Evolutionary conservation across 306 rosid species (phyloP).

Genomic region (Lablab purpureus): DNA sequence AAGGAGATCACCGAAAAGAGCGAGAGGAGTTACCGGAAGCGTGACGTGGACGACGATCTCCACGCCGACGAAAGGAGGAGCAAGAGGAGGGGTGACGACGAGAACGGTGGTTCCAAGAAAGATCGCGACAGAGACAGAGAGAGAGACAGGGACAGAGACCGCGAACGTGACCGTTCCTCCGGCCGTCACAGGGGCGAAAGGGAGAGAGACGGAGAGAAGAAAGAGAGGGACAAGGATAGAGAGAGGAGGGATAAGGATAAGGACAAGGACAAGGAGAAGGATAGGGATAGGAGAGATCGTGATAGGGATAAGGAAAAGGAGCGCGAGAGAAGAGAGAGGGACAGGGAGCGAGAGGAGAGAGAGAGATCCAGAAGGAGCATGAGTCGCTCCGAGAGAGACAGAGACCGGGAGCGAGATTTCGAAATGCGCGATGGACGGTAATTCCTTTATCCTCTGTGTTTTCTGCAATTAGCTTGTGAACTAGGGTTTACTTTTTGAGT

Average conservation of each 20-base stretch:
- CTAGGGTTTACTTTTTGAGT: background rate
- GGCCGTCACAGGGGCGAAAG: constrained; percentile 61
- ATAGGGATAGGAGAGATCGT: constrained; percentile 30
- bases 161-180: constrained; percentile 49
- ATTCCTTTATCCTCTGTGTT: background rate
- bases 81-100: constrained; percentile 70
- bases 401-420: constrained; percentile 71
- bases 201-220: constrained; percentile 56
- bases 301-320: constrained; percentile 43
- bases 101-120: constrained; percentile 73
- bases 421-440: constrained; percentile 81
- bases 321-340: constrained; percentile 40
- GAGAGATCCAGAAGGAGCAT: constrained; percentile 67
- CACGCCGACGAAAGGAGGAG: constrained; percentile 64
- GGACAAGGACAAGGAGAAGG: constrained; percentile 39
- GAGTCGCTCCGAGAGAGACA: constrained; percentile 71
- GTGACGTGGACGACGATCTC: constrained; percentile 66
- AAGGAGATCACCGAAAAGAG: constrained; percentile 58
- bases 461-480: constrained; percentile 5
- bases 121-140: constrained; percentile 55
- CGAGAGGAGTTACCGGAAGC: constrained; percentile 73
- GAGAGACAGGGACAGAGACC: constrained; percentile 49
- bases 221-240: constrained; percentile 46
- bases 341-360: constrained; percentile 58
- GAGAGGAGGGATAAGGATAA: constrained; percentile 43